phyloP scores from a whole-genome alignment of 306 rosid species.

The Cucumis melo region DNA sequence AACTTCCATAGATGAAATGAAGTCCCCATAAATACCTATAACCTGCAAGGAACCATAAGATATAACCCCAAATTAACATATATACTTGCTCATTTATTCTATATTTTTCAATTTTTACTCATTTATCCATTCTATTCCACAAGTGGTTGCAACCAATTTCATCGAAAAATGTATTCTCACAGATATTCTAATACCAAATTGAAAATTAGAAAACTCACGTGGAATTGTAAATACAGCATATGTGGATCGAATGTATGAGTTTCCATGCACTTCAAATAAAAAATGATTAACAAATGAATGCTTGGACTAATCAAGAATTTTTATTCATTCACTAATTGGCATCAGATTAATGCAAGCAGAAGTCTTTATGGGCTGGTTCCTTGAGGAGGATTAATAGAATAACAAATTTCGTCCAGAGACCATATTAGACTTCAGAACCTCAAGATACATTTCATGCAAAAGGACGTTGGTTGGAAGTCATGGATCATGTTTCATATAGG shows the following conservation, averaged over 20 bases:
- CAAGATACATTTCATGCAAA: neutral
- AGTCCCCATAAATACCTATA: conserved; percentile 51
- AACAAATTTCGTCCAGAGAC: neutral
- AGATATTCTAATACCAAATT: neutral
- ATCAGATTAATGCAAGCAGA: neutral
- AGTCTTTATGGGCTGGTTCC: neutral
- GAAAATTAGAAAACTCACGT: neutral
- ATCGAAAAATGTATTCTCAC: neutral
- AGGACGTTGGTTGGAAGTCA: neutral
- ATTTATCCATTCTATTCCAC: neutral
- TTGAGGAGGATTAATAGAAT: neutral
- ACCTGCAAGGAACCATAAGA: conserved; percentile 36
- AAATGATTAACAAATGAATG: neutral
- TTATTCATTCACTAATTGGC: neutral
- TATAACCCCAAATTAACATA: neutral
- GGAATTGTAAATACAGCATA: neutral
- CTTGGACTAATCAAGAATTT: neutral
- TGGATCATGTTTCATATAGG: neutral
- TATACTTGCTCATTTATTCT: neutral
- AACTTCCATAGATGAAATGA: conserved; percentile 45
- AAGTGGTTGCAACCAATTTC: neutral
- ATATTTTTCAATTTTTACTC: neutral
- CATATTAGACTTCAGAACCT: neutral
- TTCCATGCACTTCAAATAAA: neutral
- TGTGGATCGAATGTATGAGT: neutral